Percentiles rank a stretch among this genome's conserved stretches.
Conservation (phyloP, 768 basidiomycete species). For the Phaeotremella skinneri region DNA sequence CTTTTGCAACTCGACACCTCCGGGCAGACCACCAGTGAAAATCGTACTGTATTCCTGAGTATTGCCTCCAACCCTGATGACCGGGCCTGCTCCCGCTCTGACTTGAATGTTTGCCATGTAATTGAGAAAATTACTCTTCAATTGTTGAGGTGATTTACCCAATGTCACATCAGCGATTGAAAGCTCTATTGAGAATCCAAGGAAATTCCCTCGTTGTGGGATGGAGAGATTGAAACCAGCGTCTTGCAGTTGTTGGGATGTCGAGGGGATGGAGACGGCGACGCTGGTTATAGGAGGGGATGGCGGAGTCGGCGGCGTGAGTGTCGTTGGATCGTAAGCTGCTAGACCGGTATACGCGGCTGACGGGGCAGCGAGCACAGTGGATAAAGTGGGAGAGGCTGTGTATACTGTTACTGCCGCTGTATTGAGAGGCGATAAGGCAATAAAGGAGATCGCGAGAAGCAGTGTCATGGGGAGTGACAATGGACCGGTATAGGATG, state of each 20-base stretch:
- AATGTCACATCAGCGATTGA: conserved; percentile 65
- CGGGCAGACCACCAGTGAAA: conserved; percentile 56
- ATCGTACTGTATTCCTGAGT: conserved; percentile 66
- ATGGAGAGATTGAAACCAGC: conserved; percentile 51
- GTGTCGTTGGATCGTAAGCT: conserved; percentile 33
- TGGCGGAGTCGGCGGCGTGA: conserved; percentile 35
- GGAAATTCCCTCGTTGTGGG: conserved; percentile 60
- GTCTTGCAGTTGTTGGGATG: conserved; percentile 3
- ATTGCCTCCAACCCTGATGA: conserved; percentile 75
- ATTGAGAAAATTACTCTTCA: conserved; percentile 72
- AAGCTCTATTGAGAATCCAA: conserved; percentile 74
- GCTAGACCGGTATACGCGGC: conserved; percentile 31
- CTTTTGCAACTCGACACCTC: conserved; percentile 60
- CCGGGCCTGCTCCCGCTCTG: conserved; percentile 62
- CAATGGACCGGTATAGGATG: neutral
- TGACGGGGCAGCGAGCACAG: conserved; percentile 7
- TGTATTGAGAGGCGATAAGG: conserved; percentile 12
- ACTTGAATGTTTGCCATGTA: conserved; percentile 69
- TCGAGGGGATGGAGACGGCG: conserved; percentile 23
- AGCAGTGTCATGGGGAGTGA: conserved; percentile 1
- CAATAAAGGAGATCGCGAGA: conserved; percentile 5
- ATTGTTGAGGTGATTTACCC: conserved; percentile 51
- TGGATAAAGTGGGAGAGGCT: conserved; percentile 7
- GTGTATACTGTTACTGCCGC: conserved; percentile 11
- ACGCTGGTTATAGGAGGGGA: conserved; percentile 29